Evolutionary conservation across 495 filamentous ascomycete species (phyloP), one percentile per base, ranked within the genome.

Genomic region (Annulohypoxylon maeteangense): DNA sequence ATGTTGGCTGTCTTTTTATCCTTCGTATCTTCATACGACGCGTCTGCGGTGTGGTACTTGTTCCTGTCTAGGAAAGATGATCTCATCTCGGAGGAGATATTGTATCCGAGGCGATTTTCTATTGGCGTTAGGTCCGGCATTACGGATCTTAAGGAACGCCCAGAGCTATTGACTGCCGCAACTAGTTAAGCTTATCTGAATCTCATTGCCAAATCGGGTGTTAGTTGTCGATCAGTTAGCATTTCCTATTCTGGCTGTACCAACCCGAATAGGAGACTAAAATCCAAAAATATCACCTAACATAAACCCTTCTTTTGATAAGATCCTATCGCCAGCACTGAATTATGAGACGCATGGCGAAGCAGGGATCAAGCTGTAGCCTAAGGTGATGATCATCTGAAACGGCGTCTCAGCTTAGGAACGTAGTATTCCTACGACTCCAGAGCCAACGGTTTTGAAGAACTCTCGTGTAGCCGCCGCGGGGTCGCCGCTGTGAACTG

Each of bases 271-370:
- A 34, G 50, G 29, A 32, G 7, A 32, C 4, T 3, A 16, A 18
- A 23, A 20, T 54, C 50, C 50, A 54, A 54, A 54, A 54, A 54
- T 54, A 54, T 54, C 50, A 34, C 10, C n/a, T 2, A 34, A 18
- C 14, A 18, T 20, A 54, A 54, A 50, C 7, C 14, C 50, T 18
- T 54, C 27, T 54, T 54, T 16, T 34, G 29, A 34, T 54, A 32
- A 54, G 29, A 54, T 54, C 29, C 27, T 34, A 51, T 51, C 47
- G 47, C 45, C n/a, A 29, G 47, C 50, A 29, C 31, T 54, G 1
- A 34, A 34, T 54, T n/a, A 54, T 54, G 50, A 54, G 29, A 54
- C 50, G 50, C 50, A 54, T 54, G 50, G 50, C 27, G 8, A 16
- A 20, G 50, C 50, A 54, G 7, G 50, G 50, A 20, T 32, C n/a